Conservation (phyloP, 768 basidiomycete genomes). For the Phanerodontia chrysosporium region DNA sequence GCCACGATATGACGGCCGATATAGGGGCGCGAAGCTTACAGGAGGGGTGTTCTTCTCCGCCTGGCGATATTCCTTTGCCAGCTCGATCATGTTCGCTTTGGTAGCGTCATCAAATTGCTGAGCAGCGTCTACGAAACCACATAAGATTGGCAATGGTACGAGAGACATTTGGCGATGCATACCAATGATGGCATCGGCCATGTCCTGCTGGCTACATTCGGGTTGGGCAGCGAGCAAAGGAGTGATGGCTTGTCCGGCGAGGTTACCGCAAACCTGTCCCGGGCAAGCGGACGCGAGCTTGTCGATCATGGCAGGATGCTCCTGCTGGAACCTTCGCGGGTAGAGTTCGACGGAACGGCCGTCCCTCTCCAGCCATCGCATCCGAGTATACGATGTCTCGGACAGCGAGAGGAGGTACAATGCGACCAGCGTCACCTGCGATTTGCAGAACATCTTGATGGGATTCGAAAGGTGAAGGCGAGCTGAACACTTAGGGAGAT, state of each 20-base stretch:
- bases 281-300: constrained; percentile 45
- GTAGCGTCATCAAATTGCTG: constrained; percentile 49
- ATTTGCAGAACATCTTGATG: constrained; percentile 21
- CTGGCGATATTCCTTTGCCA: constrained; percentile 51
- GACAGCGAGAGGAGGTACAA: constrained; percentile 20
- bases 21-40: too few species aligned
- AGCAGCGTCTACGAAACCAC: constrained; percentile 38
- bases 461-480: neutral
- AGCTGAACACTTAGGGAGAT: neutral
- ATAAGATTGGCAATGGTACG: neutral
- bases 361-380: constrained; percentile 45
- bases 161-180: constrained; percentile 10
- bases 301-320: constrained; percentile 43
- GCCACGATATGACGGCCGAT: too few species aligned
- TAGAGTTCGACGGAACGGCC: constrained; percentile 40
- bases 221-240: constrained; percentile 49
- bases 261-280: constrained; percentile 42
- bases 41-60: constrained; percentile 59
- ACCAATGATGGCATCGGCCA: constrained; percentile 56
- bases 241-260: constrained; percentile 46
- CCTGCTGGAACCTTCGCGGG: constrained; percentile 51
- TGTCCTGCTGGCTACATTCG: constrained; percentile 54
- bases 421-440: constrained; percentile 11
- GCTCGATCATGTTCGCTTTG: constrained; percentile 45
- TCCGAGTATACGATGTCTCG: constrained; percentile 27